These are phyloP conservation scores for Singerocomus inundabilis DNA, from an alignment of 1,284 basidiomycete species.

Conservation along the genomic window DNA sequence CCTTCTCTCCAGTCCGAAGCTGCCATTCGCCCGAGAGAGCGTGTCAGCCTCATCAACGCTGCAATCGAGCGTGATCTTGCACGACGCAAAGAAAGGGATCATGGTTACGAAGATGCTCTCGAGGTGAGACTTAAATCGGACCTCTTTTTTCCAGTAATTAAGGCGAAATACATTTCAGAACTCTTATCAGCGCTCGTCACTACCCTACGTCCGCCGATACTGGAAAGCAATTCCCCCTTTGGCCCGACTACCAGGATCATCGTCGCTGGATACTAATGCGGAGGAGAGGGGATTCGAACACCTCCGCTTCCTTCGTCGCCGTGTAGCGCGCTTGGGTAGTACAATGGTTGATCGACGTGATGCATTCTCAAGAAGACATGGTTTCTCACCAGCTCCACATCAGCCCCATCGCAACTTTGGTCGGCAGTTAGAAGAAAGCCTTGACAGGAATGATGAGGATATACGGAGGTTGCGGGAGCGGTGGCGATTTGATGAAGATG, in stretches of 20 bases:
- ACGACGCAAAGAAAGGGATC: conserved; percentile 71
- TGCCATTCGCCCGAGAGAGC: conserved; percentile 63
- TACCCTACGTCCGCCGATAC: conserved; percentile 50
- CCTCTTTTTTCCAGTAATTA: not conserved
- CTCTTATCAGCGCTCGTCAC: conserved; percentile 55
- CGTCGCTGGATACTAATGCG: conserved; percentile 35
- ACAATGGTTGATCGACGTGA: conserved; percentile 74
- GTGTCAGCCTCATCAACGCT: conserved; percentile 57
- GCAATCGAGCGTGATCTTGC: conserved; percentile 69
- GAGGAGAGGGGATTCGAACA: conserved; percentile 34
- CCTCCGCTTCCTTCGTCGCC: conserved; percentile 63
- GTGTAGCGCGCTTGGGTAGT: conserved; percentile 80
- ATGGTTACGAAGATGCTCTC: conserved; percentile 83
- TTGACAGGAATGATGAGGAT: conserved; percentile 43
- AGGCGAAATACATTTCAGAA: conserved; percentile 41
- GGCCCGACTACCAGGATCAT: conserved; percentile 36
- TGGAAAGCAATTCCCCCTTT: conserved; percentile 59
- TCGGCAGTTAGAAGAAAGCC: conserved; percentile 26
- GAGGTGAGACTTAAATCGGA: conserved; percentile 51
- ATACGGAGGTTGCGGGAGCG: conserved; percentile 51
- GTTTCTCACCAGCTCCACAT: conserved; percentile 21
- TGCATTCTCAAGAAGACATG: conserved; percentile 30
- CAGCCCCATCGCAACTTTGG: conserved; percentile 15
- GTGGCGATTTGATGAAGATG: conserved; percentile 71
- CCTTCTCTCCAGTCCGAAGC: conserved; percentile 45